Conservation (phyloP, 371 early-diverging fungal species). For the Apophysomyces ossiformis region DNA sequence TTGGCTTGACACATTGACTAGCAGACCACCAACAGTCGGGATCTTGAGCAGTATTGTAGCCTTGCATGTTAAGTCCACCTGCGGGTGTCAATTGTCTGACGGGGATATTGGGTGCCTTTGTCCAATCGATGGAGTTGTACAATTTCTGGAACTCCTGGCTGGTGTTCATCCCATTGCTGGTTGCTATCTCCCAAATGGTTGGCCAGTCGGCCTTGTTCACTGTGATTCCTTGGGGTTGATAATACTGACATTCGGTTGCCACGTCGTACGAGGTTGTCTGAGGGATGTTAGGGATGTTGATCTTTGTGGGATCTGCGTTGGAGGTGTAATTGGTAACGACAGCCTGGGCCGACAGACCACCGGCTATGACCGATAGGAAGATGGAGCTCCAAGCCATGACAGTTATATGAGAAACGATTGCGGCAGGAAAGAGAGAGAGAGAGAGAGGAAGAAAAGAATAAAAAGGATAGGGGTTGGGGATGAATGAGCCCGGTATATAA, state of each 20-base stretch:
- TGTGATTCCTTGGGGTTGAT: slow-evolving; percentile 19
- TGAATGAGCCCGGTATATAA: slow-evolving; percentile 6
- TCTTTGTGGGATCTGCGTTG: slow-evolving; percentile 35
- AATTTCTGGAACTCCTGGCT: slow-evolving; percentile 39
- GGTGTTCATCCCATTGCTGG: slow-evolving; percentile 45
- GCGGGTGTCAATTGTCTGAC: slow-evolving; percentile 27
- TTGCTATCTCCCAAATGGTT: slow-evolving; percentile 41
- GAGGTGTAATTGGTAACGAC: slow-evolving; percentile 30
- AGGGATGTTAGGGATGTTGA: slow-evolving; percentile 38
- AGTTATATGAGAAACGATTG: not conserved
- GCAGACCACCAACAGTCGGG: slow-evolving; percentile 53
- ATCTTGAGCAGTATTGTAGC: slow-evolving; percentile 37
- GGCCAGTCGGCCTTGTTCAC: slow-evolving; percentile 36
- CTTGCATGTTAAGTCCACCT: slow-evolving; percentile 36
- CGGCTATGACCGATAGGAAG: slow-evolving; percentile 13
- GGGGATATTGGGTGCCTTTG: slow-evolving; percentile 36
- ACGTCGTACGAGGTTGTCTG: slow-evolving; percentile 39
- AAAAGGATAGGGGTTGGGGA: slow-evolving; percentile 1
- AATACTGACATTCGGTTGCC: slow-evolving; percentile 38
- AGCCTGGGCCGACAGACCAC: slow-evolving; percentile 22
- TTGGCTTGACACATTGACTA: slow-evolving; percentile 38
- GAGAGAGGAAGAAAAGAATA: not conserved
- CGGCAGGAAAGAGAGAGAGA: not conserved
- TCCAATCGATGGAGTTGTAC: slow-evolving; percentile 47
- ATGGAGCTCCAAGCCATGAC: slow-evolving; percentile 6